Evolutionary conservation across 805 yeast species (phyloP), one percentile per base, ranked within the genome.

Genomic region (Candida tallmaniae): DNA sequence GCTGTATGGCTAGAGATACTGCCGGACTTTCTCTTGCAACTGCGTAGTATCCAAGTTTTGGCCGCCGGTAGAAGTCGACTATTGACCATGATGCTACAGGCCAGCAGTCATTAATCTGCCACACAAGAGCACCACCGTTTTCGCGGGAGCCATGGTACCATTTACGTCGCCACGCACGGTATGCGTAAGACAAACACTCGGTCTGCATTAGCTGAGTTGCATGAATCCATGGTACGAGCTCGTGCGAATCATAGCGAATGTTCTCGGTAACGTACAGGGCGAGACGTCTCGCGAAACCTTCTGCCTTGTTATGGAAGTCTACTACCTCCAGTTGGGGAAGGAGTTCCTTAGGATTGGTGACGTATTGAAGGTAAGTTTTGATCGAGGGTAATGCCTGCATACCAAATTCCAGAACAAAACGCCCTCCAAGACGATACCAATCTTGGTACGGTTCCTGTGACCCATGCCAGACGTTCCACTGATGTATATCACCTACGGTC

Each of bases 401-500:
- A 1, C 78, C 79, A 53, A 73, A 74, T 47, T 73, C 79, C 21
- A 73, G 62, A 4, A 74, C 62, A 50, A 73, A 74, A 20, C 78
- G 42, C 2, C 77, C 78, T 5, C 60, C 66, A 2, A 73, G 48
- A 31, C 57, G 53, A 27, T 51, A 50, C 76, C 76, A 70, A 44
- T 70, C 54, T 40, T 73, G 79, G 42, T 73, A 73, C 39, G 58
- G 62, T 34, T 65, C 68, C 15, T 56, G 48, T 16, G 18, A 29
- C 1, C 78, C 78, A 41, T 73, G 79, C 78, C 78, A 73, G 6
- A 73, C 74, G 41, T 71, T 70, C 78, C 78, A 73, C 39, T 72
- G 76, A 42, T 73, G 78, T 4, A 68, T 53, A 44, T 73, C 78
- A 2, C 78, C 78, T 13, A 43, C 50, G 1, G 67, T 63, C 6